Evolutionary conservation across 345 rosid species (phyloP).

Genomic region (Camelina laxa): DNA sequence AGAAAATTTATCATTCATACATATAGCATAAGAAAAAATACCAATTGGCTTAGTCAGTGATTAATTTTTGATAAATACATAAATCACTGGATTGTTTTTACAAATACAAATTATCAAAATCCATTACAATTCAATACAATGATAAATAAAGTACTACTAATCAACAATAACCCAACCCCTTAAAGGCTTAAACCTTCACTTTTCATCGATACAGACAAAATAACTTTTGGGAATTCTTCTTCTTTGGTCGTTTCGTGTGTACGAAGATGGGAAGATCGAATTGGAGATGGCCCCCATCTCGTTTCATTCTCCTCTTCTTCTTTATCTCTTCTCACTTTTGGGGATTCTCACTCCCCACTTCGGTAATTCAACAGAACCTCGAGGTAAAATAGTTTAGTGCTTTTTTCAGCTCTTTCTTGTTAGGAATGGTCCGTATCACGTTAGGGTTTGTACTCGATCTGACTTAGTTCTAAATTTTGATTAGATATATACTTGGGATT

Average conservation of each 20-base stretch:
- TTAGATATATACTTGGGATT: not conserved
- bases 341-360: conserved; percentile 16
- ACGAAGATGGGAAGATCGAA: not conserved
- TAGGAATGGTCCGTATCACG: not conserved
- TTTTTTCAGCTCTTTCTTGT: not conserved
- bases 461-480: not conserved
- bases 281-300: conserved; percentile 3
- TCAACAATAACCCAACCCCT: not conserved
- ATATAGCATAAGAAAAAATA: not conserved
- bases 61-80: too few relatives aligned
- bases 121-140: too few relatives aligned
- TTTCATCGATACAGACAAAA: not conserved
- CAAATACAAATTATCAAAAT: too few relatives aligned
- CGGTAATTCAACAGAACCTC: not conserved
- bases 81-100: too few relatives aligned
- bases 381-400: conserved; percentile 1
- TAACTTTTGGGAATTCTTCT: not conserved
- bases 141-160: too few relatives aligned
- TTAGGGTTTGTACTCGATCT: not conserved
- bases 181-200: not conserved
- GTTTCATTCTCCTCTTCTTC: conserved; percentile 1
- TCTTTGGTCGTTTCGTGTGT: not conserved
- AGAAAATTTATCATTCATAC: too few relatives aligned
- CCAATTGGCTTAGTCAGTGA: not conserved
- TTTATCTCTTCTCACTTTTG: conserved; percentile 21